A percentile compares a stretch with the other conserved stretches of the same genome.
phyloP scores from a whole-genome alignment of 192 early-diverging fungal genomes.

The Mycoemilia scoparia region DNA sequence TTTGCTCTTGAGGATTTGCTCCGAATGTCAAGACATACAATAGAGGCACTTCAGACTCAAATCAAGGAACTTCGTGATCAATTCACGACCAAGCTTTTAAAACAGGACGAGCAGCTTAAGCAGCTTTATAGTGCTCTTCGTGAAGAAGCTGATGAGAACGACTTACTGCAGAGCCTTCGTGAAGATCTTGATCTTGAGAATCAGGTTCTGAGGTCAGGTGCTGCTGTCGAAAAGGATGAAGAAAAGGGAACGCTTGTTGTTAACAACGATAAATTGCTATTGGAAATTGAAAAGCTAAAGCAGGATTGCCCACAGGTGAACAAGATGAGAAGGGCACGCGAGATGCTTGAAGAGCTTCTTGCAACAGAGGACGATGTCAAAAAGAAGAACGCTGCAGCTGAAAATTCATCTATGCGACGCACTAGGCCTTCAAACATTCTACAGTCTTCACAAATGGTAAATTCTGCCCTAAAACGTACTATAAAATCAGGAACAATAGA shows the following conservation, averaged over 20 bases:
- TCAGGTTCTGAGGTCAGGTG: constrained; percentile 25
- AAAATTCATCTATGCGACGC: too few species aligned
- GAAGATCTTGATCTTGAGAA: constrained; percentile 29
- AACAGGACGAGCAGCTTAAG: constrained; percentile 49
- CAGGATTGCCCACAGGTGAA: constrained; percentile 18
- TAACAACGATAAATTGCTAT: constrained; percentile 25
- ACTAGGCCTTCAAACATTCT: too few species aligned
- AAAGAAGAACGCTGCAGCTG: too few species aligned
- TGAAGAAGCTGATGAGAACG: constrained; percentile 34
- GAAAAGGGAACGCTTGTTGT: constrained; percentile 10
- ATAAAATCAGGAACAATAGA: too few species aligned
- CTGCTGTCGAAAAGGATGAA: constrained; percentile 13
- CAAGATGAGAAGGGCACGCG: constrained; percentile 25
- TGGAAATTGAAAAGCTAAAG: constrained; percentile 27
- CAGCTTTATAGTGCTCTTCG: constrained; percentile 38
- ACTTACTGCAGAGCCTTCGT: constrained; percentile 23
- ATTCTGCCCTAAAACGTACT: too few species aligned
- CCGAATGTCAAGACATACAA: constrained; percentile 60
- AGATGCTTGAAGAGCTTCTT: constrained; percentile 25
- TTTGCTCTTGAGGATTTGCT: constrained; percentile 47
- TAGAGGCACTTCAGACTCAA: constrained; percentile 51
- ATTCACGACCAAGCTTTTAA: constrained; percentile 45
- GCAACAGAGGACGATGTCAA: constrained; percentile 20
- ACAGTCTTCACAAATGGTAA: too few species aligned
- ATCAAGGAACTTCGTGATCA: constrained; percentile 46